Base-by-base conservation (phyloP, 192 early-diverging fungal genomes). In the Haplosporangium gracile region DNA sequence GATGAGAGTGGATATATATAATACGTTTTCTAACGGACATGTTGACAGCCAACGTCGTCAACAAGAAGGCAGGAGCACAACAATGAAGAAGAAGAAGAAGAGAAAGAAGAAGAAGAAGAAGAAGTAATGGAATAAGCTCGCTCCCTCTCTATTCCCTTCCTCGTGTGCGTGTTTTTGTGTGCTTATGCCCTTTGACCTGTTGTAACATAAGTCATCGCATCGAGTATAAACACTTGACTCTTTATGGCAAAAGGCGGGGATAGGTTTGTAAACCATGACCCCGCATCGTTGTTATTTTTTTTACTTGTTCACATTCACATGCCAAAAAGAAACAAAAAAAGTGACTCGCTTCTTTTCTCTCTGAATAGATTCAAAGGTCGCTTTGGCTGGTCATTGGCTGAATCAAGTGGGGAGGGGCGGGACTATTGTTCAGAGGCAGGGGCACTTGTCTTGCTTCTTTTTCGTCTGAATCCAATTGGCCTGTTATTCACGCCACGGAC, bases 311-410 rank as follows among this genome's bases (percentile, higher is more conserved):
- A 65, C 2, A 65, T 65, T 65, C 60, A 65, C 60, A 65, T 65
- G 60, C 60, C 60, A 65, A 65, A 26, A 53, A 53, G 1, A 53
- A 18, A 47, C 1, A 47, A 47, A 13, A 47, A 5, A 57, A 0
- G 60, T 65, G 60, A 65, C 60, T 65, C 60, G 60, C 11, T 65
- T 65, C 4, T 65, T 7, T 22, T 9, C 2, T 5, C 20, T 51
- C 49, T 51, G 18, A 60, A 60, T 60, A 60, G 55, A 60, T 26
- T 55, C 53, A n/a, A 24, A 55, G 24, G 24, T 74, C 72, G 72
- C 72, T 74, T 74, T 74, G 72, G 16, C 2, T 29, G n/a, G 29
- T 18, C 72, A 74, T 74, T 74, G 72, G 72, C 72, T 32, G 43
- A 74, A 34, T 9, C 24, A 11, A 32, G 29, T 32, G 45, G 43